These are phyloP conservation scores for Fusarium brevicatenulatum DNA, from an alignment of 2,329 filamentous ascomycete genomes.

Conservation along the genomic window DNA sequence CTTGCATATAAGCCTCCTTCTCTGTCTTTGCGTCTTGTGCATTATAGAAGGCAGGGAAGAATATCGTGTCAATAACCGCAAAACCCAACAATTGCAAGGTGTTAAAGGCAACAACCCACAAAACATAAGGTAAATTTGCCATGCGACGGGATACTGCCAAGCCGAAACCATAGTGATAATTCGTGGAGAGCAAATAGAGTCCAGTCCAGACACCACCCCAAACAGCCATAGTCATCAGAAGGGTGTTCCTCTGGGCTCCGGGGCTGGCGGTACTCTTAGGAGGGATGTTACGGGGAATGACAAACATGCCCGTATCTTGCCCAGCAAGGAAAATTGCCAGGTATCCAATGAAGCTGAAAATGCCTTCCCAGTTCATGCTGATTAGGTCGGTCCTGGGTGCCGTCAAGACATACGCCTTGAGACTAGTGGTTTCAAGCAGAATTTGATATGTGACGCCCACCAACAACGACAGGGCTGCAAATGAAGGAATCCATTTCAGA, in stretches of 20 bases:
- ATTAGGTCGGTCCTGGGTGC: constrained; percentile 82
- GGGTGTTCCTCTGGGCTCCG: constrained; percentile 61
- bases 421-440: constrained; percentile 76
- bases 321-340: constrained; percentile 94
- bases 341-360: constrained; percentile 96
- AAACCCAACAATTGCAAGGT: constrained; percentile 82
- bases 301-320: constrained; percentile 81
- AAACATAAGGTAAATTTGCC: constrained; percentile 91
- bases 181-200: constrained; percentile 76
- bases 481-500: constrained; percentile 77
- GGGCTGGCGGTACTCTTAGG: constrained; percentile 55
- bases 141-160: constrained; percentile 86
- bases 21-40: constrained; percentile 66
- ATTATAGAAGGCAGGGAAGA: constrained; percentile 79
- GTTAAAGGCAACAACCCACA: constrained; percentile 95
- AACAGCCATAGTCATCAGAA: constrained; percentile 70
- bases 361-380: constrained; percentile 90
- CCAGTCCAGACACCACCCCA: constrained; percentile 75
- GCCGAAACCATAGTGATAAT: constrained; percentile 75
- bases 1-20: constrained; percentile 69
- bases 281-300: constrained; percentile 71
- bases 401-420: constrained; percentile 85
- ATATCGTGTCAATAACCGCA: constrained; percentile 78
- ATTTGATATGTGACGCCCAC: constrained; percentile 78
- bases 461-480: constrained; percentile 76